Percentiles rank a stretch among this genome's conserved stretches.
Evolutionary conservation across 1,284 basidiomycete species (phyloP).

Genomic region (Boletus mariae): DNA sequence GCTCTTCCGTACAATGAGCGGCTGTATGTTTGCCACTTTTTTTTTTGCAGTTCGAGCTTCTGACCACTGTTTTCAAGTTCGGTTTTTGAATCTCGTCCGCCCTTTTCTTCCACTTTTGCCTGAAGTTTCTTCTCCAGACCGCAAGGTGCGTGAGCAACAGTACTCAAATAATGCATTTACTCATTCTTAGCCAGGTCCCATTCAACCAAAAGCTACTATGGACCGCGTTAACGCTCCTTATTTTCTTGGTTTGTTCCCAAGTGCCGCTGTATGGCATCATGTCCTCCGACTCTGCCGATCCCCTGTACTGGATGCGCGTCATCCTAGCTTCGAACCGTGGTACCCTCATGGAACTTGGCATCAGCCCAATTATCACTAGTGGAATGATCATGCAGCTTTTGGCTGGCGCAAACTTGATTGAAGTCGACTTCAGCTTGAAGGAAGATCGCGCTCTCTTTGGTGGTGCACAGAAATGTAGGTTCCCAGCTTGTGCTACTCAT

Average conservation of each 20-base stretch:
- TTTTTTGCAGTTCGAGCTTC: conserved; percentile 25
- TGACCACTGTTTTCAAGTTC: conserved; percentile 44
- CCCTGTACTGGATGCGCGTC: conserved; percentile 99
- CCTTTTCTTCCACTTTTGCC: conserved; percentile 92
- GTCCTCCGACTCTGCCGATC: conserved; percentile 96
- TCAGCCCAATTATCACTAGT: conserved; percentile 94
- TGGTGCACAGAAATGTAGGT: conserved; percentile 92
- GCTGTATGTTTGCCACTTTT: conserved; percentile 29
- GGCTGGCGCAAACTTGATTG: conserved; percentile 95
- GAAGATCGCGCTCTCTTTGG: conserved; percentile 96
- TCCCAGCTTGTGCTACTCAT: background rate
- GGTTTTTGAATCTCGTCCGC: conserved; percentile 93
- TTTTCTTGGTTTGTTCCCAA: conserved; percentile 97
- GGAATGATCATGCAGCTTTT: conserved; percentile 99
- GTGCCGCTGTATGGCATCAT: conserved; percentile 97
- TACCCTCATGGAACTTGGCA: conserved; percentile 98
- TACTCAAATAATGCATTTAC: conserved; percentile 8
- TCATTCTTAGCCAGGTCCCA: conserved; percentile 58
- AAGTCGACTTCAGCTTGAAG: conserved; percentile 96
- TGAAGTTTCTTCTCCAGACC: conserved; percentile 93
- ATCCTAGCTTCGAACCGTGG: conserved; percentile 98
- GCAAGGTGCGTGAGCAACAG: conserved; percentile 61
- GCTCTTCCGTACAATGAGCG: conserved; percentile 34
- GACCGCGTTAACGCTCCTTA: conserved; percentile 95
- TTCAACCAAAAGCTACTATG: conserved; percentile 97